Conservation (phyloP, 495 filamentous ascomycete genomes). For the Penicillium soppii region DNA sequence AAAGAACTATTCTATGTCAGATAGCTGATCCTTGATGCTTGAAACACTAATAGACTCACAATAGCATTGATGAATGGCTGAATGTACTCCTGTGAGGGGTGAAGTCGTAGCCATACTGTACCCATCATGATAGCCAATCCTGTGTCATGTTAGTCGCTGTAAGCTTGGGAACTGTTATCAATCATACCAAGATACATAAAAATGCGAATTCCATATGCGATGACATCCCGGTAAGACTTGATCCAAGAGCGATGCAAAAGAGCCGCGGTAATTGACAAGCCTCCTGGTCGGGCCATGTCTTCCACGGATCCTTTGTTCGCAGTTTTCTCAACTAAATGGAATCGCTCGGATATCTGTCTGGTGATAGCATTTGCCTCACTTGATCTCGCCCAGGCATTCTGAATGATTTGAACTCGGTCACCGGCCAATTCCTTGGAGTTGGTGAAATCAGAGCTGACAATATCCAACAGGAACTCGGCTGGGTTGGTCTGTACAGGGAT, state of each 20-base stretch:
- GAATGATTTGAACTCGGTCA: conserved; percentile 28
- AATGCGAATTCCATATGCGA: conserved; percentile 70
- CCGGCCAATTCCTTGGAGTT: conserved; percentile 40
- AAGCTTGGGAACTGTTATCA: neutral
- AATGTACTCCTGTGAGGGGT: conserved; percentile 63
- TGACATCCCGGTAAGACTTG: conserved; percentile 77
- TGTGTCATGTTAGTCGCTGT: conserved; percentile 17
- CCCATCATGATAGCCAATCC: conserved; percentile 82
- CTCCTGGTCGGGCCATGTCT: conserved; percentile 26
- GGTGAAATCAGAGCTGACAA: conserved; percentile 73
- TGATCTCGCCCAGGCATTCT: conserved; percentile 30
- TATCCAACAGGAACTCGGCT: conserved; percentile 73
- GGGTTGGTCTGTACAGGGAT: conserved; percentile 71
- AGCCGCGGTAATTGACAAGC: conserved; percentile 37
- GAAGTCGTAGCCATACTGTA: conserved; percentile 75
- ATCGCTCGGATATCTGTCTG: conserved; percentile 10
- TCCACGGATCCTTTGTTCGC: conserved; percentile 5
- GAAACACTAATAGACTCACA: conserved; percentile 23
- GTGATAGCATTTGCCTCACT: conserved; percentile 9
- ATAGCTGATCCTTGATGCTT: neutral
- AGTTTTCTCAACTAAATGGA: conserved; percentile 15
- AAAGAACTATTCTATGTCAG: conserved; percentile 53
- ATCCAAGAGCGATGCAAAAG: conserved; percentile 72
- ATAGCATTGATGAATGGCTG: conserved; percentile 80
- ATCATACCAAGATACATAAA: neutral